phyloP scores from a whole-genome alignment of 2,329 filamentous ascomycete species.

The Acrodontium crateriforme region DNA sequence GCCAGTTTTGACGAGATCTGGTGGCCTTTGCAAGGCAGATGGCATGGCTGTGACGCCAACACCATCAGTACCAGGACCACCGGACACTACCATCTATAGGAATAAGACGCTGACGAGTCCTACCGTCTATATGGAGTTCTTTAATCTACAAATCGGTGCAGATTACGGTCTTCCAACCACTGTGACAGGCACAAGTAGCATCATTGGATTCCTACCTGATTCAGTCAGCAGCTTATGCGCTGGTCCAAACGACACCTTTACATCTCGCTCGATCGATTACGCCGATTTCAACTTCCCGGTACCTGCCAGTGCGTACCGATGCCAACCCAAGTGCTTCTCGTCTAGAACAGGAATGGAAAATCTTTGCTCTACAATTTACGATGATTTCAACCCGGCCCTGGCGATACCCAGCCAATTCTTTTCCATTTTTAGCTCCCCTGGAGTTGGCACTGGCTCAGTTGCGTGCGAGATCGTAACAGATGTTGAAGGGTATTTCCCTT shows the following conservation, averaged over 20 bases:
- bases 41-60: slow-evolving; percentile 6
- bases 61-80: slow-evolving; percentile 8
- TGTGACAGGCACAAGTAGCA: slow-evolving; percentile 6
- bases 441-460: no score
- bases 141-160: no score
- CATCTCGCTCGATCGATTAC: slow-evolving; percentile 9
- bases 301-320: slow-evolving; percentile 11
- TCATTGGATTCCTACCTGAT: slow-evolving; percentile 7
- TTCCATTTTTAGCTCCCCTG: slow-evolving; percentile 6
- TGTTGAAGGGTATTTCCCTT: background rate
- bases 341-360: slow-evolving; percentile 8
- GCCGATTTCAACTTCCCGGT: slow-evolving; percentile 10
- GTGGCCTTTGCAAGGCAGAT: slow-evolving; percentile 8
- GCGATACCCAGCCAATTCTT: slow-evolving; percentile 9
- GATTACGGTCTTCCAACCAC: no score
- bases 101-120: slow-evolving; percentile 12
- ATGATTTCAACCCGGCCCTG: slow-evolving; percentile 11
- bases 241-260: no score
- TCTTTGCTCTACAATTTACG: slow-evolving; percentile 14
- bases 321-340: slow-evolving; percentile 11
- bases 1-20: no score
- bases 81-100: slow-evolving; percentile 8
- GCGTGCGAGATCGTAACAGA: no score
- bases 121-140: slow-evolving; percentile 12
- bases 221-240: slow-evolving; percentile 10